Percentiles rank a stretch among this genome's conserved stretches.
Evolutionary conservation across 2,329 filamentous ascomycete genomes (phyloP).

Genomic region (Talaromyces sp.): DNA sequence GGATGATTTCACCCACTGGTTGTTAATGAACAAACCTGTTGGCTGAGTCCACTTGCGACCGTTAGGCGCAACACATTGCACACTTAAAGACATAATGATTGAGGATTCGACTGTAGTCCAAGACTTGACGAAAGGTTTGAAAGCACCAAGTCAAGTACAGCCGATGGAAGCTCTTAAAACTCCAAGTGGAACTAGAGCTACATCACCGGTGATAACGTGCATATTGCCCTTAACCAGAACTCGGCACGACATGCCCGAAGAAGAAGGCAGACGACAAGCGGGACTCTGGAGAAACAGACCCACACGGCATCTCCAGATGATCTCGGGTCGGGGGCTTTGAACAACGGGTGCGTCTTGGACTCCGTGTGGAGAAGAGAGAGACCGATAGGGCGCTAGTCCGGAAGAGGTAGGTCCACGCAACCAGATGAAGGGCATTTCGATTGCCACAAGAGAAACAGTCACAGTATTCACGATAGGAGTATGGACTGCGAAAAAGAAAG

Average conservation of each 20-base stretch:
- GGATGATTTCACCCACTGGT: slow-evolving; percentile 45
- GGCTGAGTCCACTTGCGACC: slow-evolving; percentile 42
- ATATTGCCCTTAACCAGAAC: slow-evolving; percentile 4
- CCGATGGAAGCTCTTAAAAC: slow-evolving; percentile 19
- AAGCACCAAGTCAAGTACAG: slow-evolving; percentile 12
- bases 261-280: slow-evolving; percentile 12
- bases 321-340: slow-evolving; percentile 3
- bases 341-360: neutral
- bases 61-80: slow-evolving; percentile 43
- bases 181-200: slow-evolving; percentile 4
- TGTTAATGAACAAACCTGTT: slow-evolving; percentile 49
- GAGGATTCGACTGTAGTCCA: neutral
- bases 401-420: slow-evolving; percentile 26
- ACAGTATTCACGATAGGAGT: too few relatives aligned
- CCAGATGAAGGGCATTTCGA: neutral
- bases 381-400: slow-evolving; percentile 12
- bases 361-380: neutral
- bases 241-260: slow-evolving; percentile 22
- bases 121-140: slow-evolving; percentile 1
- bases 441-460: too few relatives aligned
- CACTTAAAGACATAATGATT: slow-evolving; percentile 29
- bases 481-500: too few relatives aligned
- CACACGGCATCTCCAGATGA: slow-evolving; percentile 19
- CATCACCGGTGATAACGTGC: slow-evolving; percentile 6
- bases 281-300: slow-evolving; percentile 12